Evolutionary conservation across 805 yeast species (phyloP), one percentile per base, ranked within the genome.

Genomic region (Kodamaea lidongshanica): DNA sequence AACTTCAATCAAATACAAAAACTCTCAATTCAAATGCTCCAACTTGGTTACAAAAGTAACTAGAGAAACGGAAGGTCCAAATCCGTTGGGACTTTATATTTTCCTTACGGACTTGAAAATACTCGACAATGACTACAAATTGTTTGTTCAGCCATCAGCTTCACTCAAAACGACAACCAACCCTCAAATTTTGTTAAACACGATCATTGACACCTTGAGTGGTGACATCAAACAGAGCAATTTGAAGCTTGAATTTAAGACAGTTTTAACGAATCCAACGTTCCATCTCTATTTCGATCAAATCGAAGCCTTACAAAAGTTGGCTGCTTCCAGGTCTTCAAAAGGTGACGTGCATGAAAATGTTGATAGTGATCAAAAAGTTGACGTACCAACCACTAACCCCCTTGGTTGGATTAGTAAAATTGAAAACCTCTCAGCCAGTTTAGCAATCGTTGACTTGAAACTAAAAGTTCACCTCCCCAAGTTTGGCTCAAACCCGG

Each of bases 231-330:
- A 26, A 4, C 28, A 39, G 7, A 38, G 34, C 28, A 30, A 34
- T 16, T 33, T 46, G 19, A 42, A 50, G 27, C 30, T 40, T 22
- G 32, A 34, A 10, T 38, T 48, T 6, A 39, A 36, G 4, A 34
- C 57, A 17, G 52, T 45, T 13, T 29, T 64, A 14, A 54, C 67
- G 1, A 50, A 49, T 25, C 68, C 70, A 3, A 48, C 50, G 3
- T 29, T 65, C 16, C 56, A 55, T 33, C 34, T 62, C 16, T 64
- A 56, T 35, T 55, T 56, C 20, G 70, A 64, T 35, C 70, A 65
- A 36, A 30, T 59, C 10, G 51, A 51, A 6, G 15, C 14, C 7
- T 5, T 24, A 12, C 15, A 7, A 12, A 25, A 30, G 10, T 24
- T 12, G 12, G 6, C 5, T 8, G 12, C 23, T 5, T n/a, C n/a